Conservation (phyloP, 1,139 yeast species). For the Candida gigantensis region DNA sequence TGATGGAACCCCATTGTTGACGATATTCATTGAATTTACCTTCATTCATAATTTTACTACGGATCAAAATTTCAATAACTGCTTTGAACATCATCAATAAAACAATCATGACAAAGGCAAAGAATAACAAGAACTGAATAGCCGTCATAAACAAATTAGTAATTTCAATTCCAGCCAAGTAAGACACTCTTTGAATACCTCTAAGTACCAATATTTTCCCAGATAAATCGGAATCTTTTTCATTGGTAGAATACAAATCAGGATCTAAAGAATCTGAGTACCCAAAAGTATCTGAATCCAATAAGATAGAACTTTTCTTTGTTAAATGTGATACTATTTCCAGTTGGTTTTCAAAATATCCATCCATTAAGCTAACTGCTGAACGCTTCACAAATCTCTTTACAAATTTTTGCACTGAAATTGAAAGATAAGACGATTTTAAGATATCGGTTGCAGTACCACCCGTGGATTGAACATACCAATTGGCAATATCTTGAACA, state of each 20-base stretch:
- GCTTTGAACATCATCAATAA: constrained; percentile 72
- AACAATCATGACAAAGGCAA: constrained; percentile 70
- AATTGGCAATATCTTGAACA: constrained; percentile 82
- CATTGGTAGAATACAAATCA: constrained; percentile 68
- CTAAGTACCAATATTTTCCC: constrained; percentile 76
- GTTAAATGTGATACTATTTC: constrained; percentile 1
- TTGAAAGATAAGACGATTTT: constrained; percentile 55
- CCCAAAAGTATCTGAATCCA: constrained; percentile 42
- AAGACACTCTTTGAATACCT: constrained; percentile 92
- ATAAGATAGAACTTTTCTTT: constrained; percentile 20
- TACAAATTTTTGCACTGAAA: constrained; percentile 63
- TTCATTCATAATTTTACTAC: constrained; percentile 59
- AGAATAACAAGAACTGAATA: constrained; percentile 76
- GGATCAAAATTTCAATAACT: constrained; percentile 65
- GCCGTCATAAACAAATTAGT: constrained; percentile 87
- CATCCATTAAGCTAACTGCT: constrained; percentile 5
- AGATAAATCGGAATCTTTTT: constrained; percentile 53
- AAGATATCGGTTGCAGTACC: constrained; percentile 80
- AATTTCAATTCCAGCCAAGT: constrained; percentile 78
- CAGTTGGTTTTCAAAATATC: constrained; percentile 18
- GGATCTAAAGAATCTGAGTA: constrained; percentile 52
- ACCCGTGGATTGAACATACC: constrained; percentile 98
- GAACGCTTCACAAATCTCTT: constrained; percentile 20
- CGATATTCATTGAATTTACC: constrained; percentile 78
- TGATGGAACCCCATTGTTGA: constrained; percentile 73